Conservation (phyloP, 768 basidiomycete genomes). For the Amanita inopinata region DNA sequence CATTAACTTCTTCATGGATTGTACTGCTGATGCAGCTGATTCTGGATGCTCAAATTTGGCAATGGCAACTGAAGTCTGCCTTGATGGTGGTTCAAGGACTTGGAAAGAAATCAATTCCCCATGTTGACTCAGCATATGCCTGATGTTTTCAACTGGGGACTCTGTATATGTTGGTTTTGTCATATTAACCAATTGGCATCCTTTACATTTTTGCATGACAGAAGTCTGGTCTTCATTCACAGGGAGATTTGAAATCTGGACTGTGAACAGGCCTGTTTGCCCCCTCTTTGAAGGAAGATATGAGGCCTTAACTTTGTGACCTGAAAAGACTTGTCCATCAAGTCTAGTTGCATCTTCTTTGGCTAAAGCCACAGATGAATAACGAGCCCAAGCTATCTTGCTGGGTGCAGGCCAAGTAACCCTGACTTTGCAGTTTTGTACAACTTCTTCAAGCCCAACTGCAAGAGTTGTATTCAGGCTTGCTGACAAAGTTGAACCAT, state of each 20-base stretch:
- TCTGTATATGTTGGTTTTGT: slow-evolving; percentile 26
- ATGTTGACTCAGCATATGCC: slow-evolving; percentile 22
- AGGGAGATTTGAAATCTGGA: slow-evolving; percentile 38
- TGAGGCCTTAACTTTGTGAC: slow-evolving; percentile 28
- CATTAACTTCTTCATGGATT: slow-evolving; percentile 14
- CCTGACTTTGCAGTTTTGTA: slow-evolving; percentile 22
- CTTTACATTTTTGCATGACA: slow-evolving; percentile 14
- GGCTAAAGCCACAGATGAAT: slow-evolving; percentile 30
- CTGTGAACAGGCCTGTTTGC: slow-evolving; percentile 28
- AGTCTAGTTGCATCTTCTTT: slow-evolving; percentile 31
- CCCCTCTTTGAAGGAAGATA: slow-evolving; percentile 25
- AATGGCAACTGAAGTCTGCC: slow-evolving; percentile 30
- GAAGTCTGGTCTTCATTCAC: slow-evolving; percentile 24
- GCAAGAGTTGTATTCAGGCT: slow-evolving; percentile 9
- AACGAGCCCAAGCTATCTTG: slow-evolving; percentile 36
- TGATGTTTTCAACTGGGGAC: slow-evolving; percentile 23
- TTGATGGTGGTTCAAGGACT: slow-evolving; percentile 20
- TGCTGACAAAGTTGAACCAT: slow-evolving; percentile 6
- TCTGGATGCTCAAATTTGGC: slow-evolving; percentile 21
- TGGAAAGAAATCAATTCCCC: slow-evolving; percentile 34
- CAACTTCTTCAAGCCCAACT: slow-evolving; percentile 5
- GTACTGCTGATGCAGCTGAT: slow-evolving; percentile 15
- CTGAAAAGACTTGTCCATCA: slow-evolving; percentile 27
- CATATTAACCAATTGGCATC: slow-evolving; percentile 18
- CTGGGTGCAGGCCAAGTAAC: slow-evolving; percentile 37